These are phyloP conservation scores for Populus euphratica DNA, from an alignment of 345 rosid species.

Conservation along the genomic window DNA sequence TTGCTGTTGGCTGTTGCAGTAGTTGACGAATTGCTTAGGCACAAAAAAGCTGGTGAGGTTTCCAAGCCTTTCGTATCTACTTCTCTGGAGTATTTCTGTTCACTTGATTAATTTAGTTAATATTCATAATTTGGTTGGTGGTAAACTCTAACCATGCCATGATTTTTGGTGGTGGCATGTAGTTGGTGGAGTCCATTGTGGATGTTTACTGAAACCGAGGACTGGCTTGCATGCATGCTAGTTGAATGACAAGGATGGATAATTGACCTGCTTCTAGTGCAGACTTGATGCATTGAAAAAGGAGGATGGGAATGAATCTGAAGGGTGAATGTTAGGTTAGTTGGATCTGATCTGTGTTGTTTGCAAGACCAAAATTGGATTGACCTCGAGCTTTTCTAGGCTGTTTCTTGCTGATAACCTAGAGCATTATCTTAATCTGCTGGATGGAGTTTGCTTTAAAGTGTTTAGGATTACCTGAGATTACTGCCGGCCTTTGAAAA, in stretches of 20 bases:
- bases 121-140: not conserved
- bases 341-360: not conserved
- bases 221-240: not conserved
- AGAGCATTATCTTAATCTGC: not conserved
- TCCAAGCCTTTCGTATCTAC: not conserved
- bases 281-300: not conserved
- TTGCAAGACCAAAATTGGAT: not conserved
- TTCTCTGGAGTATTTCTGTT: not conserved
- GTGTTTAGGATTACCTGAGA: not conserved
- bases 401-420: not conserved
- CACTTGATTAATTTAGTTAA: not conserved
- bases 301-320: too few species aligned
- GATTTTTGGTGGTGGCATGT: not conserved
- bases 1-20: slow-evolving; percentile 51
- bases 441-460: not conserved
- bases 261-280: not conserved
- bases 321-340: too few species aligned
- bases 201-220: not conserved
- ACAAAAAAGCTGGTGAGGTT: slow-evolving; percentile 70
- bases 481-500: not conserved
- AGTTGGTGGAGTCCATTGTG: not conserved
- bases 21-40: slow-evolving; percentile 67
- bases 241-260: not conserved
- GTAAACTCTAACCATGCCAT: not conserved
- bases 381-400: not conserved